Evolutionary conservation across 2,329 filamentous ascomycete species (phyloP).

Genomic region (Aureobasidium leucospermi): DNA sequence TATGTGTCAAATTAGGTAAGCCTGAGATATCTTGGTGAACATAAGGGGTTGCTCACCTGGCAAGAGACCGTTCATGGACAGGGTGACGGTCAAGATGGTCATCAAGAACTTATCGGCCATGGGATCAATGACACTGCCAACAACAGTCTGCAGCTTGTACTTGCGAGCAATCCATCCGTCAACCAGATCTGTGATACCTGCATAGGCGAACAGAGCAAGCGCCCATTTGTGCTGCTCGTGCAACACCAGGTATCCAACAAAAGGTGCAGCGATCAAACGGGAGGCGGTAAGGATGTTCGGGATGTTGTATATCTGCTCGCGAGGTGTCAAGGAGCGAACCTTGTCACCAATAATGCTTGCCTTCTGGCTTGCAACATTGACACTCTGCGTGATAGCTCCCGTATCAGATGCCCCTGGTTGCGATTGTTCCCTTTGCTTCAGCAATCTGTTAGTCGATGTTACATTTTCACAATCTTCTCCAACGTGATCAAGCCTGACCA

Average conservation of each 20-base stretch:
- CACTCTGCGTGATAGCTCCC: slow-evolving; percentile 20
- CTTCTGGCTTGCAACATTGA: slow-evolving; percentile 23
- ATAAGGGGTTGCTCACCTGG: slow-evolving; percentile 50
- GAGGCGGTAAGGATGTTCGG: slow-evolving; percentile 89
- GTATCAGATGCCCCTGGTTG: not conserved
- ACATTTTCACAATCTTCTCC: not conserved
- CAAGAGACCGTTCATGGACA: slow-evolving; percentile 75
- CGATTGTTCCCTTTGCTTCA: slow-evolving; percentile 1
- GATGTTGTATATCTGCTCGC: slow-evolving; percentile 95
- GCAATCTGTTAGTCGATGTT: not conserved
- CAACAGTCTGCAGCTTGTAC: slow-evolving; percentile 85
- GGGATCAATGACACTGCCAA: slow-evolving; percentile 89
- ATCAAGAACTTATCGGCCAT: slow-evolving; percentile 97
- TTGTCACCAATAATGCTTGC: slow-evolving; percentile 24
- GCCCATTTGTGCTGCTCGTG: slow-evolving; percentile 74
- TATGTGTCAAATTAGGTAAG: slow-evolving; percentile 27
- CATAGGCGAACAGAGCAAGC: slow-evolving; percentile 81
- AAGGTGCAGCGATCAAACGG: slow-evolving; percentile 72
- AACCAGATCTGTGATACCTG: slow-evolving; percentile 81
- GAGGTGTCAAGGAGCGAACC: slow-evolving; percentile 35
- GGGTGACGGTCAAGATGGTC: slow-evolving; percentile 80
- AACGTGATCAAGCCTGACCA: too few relatives aligned
- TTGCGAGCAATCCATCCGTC: slow-evolving; percentile 89
- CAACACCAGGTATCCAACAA: slow-evolving; percentile 82
- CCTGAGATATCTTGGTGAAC: not conserved